Evolutionary conservation across 257 asterid species (phyloP), one percentile per base, ranked within the genome.

Genomic region (Schizonepeta tenuifolia): DNA sequence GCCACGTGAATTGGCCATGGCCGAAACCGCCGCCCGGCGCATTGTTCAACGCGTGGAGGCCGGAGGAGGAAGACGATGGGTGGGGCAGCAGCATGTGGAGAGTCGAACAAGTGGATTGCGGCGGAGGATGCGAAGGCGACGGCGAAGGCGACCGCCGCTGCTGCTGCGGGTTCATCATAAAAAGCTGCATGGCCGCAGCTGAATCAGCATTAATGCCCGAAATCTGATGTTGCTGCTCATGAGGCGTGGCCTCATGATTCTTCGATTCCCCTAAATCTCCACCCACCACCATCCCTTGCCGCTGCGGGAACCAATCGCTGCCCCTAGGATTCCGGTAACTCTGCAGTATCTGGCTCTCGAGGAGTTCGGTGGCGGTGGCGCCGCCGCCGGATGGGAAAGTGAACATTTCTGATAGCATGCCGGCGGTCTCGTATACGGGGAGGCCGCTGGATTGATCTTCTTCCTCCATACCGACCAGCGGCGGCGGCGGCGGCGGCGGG

Each of bases 101-200:
- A 20, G 90, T 82, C 65, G 96, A 86, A 31, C 95, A 73, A 5
- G 86, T 74, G 0, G 83, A 67, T 15, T 43, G 50, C 7, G 87
- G 77, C 3, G 86, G 65, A 9, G 76, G 81, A 21, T 89, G 71
- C 8, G 92, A 65, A 8, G 85, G 84, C 22, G 97, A 74, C 0
- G 96, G 94, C 0, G 96, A 89, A 1, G 92, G 89, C 40, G 96
- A 85, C 74, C 86, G 87, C 70, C 80, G 64, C 64, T 54, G 67
- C 28, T 77, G 85, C 51, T 84, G 93, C 1, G 97, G 92, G 71
- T 93, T 93, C 96, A 88, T 89, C 14, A 86, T 82, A 54, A 93
- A 93, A 75, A 93, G 98, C 81, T 93, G 97, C 98, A 93, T 93
- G 98, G 96, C 96, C 9, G 90, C 90, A 3, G 96, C 91, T 35